Percentiles rank a stretch among this genome's conserved stretches.
Evolutionary conservation across 805 yeast species (phyloP).

Genomic region (Candida vaughaniae): DNA sequence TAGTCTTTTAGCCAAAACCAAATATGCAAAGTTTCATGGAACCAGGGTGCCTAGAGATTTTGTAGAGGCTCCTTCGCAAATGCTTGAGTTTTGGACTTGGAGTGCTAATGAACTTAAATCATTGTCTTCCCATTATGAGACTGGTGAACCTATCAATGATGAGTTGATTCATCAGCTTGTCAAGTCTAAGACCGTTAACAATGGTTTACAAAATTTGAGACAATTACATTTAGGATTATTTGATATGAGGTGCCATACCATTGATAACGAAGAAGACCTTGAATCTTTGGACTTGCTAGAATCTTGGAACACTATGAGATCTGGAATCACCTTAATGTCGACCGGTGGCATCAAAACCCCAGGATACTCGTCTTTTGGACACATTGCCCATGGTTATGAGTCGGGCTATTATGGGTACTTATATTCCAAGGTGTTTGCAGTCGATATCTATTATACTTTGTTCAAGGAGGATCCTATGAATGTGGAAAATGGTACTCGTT

Average conservation of each 20-base stretch:
- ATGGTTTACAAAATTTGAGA: constrained; percentile 67
- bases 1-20: constrained; percentile 65
- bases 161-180: constrained; percentile 57
- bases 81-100: constrained; percentile 91
- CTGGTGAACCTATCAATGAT: constrained; percentile 58
- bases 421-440: constrained; percentile 84
- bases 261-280: constrained; percentile 34
- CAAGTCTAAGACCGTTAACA: constrained; percentile 71
- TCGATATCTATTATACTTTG: constrained; percentile 73
- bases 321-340: constrained; percentile 57
- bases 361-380: constrained; percentile 79
- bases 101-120: constrained; percentile 54
- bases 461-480: constrained; percentile 71
- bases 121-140: constrained; percentile 65
- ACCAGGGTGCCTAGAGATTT: constrained; percentile 80
- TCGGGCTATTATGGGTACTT: constrained; percentile 85
- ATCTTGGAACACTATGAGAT: constrained; percentile 66
- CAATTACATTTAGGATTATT: constrained; percentile 79
- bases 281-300: constrained; percentile 46
- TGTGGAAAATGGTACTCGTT: constrained; percentile 56
- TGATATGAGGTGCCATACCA: constrained; percentile 69
- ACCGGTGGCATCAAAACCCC: constrained; percentile 48
- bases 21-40: constrained; percentile 69
- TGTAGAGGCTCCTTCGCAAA: constrained; percentile 89
- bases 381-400: constrained; percentile 78